A percentile compares a stretch with the other conserved stretches of the same genome.
phyloP scores from a whole-genome alignment of 208 protist genomes.

The Naegleria gruberi region DNA sequence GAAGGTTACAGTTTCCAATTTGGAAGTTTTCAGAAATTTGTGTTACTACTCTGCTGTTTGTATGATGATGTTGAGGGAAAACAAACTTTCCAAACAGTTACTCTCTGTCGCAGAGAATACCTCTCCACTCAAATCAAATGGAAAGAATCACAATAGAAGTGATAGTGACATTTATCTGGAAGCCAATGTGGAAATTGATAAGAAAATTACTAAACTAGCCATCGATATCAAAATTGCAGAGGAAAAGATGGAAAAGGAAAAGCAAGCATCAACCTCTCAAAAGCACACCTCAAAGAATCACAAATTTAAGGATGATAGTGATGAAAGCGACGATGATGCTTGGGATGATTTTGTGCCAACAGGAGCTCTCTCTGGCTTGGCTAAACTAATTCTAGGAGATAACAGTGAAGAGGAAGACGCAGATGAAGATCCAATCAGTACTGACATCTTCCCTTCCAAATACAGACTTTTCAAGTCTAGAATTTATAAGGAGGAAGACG shows the following conservation, averaged over 20 bases:
- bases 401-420: neutral
- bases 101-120: neutral
- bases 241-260: neutral
- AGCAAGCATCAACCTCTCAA: neutral
- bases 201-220: neutral
- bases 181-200: neutral
- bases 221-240: neutral
- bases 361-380: neutral
- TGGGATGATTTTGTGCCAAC: neutral
- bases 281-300: too few species aligned
- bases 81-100: neutral
- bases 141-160: too few species aligned
- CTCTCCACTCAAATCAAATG: neutral
- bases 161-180: too few species aligned
- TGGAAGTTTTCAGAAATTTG: neutral
- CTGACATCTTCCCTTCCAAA: neutral
- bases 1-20: neutral
- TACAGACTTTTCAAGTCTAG: neutral
- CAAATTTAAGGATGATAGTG: neutral
- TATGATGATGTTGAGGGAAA: neutral
- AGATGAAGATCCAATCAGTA: neutral
- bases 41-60: neutral
- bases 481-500: neutral
- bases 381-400: neutral
- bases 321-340: neutral